These are phyloP conservation scores for Leucogyrophana mollusca DNA, from an alignment of 768 basidiomycete species.

Conservation along the genomic window DNA sequence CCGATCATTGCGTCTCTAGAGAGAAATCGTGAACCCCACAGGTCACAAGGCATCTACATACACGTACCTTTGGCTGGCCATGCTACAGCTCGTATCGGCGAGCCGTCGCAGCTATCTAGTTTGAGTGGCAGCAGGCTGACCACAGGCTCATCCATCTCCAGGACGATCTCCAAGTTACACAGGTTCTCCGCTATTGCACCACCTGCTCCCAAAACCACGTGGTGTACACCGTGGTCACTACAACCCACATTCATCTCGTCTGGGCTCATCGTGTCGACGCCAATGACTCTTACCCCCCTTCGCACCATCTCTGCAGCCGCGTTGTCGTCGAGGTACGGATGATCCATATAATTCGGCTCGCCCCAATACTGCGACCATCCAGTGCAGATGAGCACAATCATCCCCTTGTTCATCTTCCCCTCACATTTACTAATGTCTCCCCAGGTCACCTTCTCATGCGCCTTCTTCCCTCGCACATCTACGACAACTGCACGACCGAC, in stretches of 20 bases:
- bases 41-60: too few relatives aligned
- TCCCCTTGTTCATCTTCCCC: conserved; percentile 35
- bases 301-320: conserved; percentile 49
- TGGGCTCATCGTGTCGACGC: conserved; percentile 62
- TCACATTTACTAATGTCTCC: conserved; percentile 39
- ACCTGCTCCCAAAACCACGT: conserved; percentile 55
- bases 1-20: too few relatives aligned
- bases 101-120: conserved; percentile 59
- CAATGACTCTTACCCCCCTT: conserved; percentile 54
- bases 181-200: conserved; percentile 71
- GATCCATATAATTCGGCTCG: conserved; percentile 46
- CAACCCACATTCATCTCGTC: conserved; percentile 46
- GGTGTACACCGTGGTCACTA: conserved; percentile 59
- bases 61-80: conserved; percentile 25
- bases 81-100: conserved; percentile 65
- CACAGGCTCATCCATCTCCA: conserved; percentile 31
- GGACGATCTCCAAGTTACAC: conserved; percentile 47
- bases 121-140: conserved; percentile 60
- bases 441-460: conserved; percentile 57
- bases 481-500: conserved; percentile 52
- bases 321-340: conserved; percentile 56
- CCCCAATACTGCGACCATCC: conserved; percentile 63
- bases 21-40: too few relatives aligned
- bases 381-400: conserved; percentile 56
- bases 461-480: conserved; percentile 44